Evolutionary conservation across 805 yeast species (phyloP), one percentile per base, ranked within the genome.

Genomic region (Schwanniomyces polymorphus): DNA sequence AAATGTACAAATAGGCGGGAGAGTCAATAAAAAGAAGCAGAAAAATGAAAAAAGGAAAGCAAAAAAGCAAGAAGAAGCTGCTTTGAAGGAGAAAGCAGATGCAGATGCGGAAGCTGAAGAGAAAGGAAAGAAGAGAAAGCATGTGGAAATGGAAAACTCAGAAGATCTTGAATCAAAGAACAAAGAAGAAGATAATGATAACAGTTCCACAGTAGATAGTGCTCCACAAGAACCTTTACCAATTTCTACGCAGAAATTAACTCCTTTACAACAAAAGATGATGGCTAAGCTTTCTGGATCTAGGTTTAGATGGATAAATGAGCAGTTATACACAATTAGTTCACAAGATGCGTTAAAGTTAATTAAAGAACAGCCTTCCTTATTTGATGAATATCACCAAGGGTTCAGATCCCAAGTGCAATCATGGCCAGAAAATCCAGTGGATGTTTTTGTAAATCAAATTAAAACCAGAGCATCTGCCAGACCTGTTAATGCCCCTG

Each of bases 401-500:
- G 99, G 99, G 0, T 94, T 94, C 75, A 78, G 96, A 57, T 85
- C 91, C 11, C 99, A 94, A 66, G 98, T 94, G 14, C 91, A 88
- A 60, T 78, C 90, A 17, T 94, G 99, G 99, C 99, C 99, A 2
- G 97, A 92, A 68, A 94, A 94, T 60, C 99, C 99, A 0, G 97
- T 94, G n/a, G 86, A 91, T 67, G 86, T 86, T 2, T 88, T 91
- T 68, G 91, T 89, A 1, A 73, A 80, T 8, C 88, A 86, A 58
- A 76, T 94, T 46, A 80, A 80, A 50, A 60, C 66, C 26, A 74
- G 90, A 58, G 65, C 57, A 4, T 73, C 83, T 1, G 64, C 74
- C 10, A 85, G 78, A 59, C 84, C 85, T n/a, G 82, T 91, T 4
- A 89, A 86, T 65, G 96, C 97, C 0, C 98, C 98, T 4, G 98